Evolutionary conservation across 2,329 filamentous ascomycete genomes (phyloP).

Genomic region (Colletotrichum sp.): DNA sequence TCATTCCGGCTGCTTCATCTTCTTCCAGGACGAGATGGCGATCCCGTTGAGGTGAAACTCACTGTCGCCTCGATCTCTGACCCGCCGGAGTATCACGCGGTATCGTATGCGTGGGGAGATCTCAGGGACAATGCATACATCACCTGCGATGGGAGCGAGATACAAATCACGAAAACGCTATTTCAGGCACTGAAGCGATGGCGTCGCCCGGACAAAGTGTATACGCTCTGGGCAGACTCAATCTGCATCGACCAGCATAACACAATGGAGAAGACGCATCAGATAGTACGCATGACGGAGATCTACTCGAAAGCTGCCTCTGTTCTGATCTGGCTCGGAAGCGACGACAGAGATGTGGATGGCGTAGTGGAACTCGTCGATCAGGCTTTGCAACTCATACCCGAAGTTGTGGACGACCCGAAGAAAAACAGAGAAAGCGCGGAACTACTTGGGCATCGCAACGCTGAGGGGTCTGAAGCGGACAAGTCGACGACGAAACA

Average conservation of each 20-base stretch:
- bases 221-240: not conserved
- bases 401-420: not conserved
- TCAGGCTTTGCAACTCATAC: not conserved
- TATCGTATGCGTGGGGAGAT: not conserved
- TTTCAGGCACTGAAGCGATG: not conserved
- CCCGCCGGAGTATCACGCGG: not conserved
- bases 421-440: not conserved
- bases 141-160: conserved; percentile 23
- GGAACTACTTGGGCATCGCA: not conserved
- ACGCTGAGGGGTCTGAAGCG: not conserved
- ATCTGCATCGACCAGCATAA: not conserved
- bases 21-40: not conserved
- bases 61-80: not conserved
- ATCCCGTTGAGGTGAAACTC: not conserved
- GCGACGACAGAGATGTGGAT: not conserved
- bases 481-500: not conserved
- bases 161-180: conserved; percentile 29
- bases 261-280: not conserved
- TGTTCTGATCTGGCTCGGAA: not conserved
- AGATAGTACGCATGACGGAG: not conserved
- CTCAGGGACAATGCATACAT: conserved; percentile 17
- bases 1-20: not conserved
- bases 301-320: not conserved
- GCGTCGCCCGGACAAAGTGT: not conserved
- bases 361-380: not conserved